A percentile compares a stretch with the other conserved stretches of the same genome.
These are phyloP conservation scores for Leishmania arabica DNA, from an alignment of 208 protist genomes.

Conservation along the genomic window DNA sequence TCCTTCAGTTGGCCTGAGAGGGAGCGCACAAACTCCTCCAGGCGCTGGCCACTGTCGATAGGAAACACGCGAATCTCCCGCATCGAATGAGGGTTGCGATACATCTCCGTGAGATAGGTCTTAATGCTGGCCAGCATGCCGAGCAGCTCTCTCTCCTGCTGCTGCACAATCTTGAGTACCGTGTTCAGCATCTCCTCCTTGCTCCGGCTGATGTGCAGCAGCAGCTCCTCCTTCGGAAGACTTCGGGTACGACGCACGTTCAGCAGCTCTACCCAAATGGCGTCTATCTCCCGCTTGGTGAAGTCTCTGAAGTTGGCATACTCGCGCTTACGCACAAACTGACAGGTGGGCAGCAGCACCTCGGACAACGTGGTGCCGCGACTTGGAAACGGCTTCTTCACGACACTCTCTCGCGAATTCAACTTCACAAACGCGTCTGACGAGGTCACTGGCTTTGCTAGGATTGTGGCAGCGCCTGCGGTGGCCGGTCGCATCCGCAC, in stretches of 20 bases:
- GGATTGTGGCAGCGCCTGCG: neutral
- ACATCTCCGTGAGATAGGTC: slow-evolving; percentile 22
- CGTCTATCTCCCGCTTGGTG: slow-evolving; percentile 63
- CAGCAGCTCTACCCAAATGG: slow-evolving; percentile 69
- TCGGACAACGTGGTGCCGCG: slow-evolving; percentile 29
- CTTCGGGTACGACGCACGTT: slow-evolving; percentile 40
- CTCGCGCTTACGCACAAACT: slow-evolving; percentile 62
- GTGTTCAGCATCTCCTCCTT: slow-evolving; percentile 38
- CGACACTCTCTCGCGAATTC: neutral
- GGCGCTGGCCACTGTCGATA: slow-evolving; percentile 13
- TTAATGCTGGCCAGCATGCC: slow-evolving; percentile 32
- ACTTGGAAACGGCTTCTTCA: neutral
- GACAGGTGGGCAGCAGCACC: slow-evolving; percentile 46
- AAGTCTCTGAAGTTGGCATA: slow-evolving; percentile 54
- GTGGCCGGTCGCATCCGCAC: neutral
- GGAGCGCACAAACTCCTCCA: slow-evolving; percentile 37
- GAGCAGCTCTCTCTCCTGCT: slow-evolving; percentile 41
- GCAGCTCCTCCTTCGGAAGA: slow-evolving; percentile 60
- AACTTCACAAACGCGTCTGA: neutral
- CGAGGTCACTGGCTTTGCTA: neutral
- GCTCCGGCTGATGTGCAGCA: slow-evolving; percentile 35
- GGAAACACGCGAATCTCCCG: slow-evolving; percentile 34
- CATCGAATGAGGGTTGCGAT: neutral
- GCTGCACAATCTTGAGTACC: slow-evolving; percentile 28
- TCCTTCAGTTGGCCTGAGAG: slow-evolving; percentile 1